Evolutionary conservation across 139 green algal species (phyloP).

Genomic region (Coelastrella sp.): DNA sequence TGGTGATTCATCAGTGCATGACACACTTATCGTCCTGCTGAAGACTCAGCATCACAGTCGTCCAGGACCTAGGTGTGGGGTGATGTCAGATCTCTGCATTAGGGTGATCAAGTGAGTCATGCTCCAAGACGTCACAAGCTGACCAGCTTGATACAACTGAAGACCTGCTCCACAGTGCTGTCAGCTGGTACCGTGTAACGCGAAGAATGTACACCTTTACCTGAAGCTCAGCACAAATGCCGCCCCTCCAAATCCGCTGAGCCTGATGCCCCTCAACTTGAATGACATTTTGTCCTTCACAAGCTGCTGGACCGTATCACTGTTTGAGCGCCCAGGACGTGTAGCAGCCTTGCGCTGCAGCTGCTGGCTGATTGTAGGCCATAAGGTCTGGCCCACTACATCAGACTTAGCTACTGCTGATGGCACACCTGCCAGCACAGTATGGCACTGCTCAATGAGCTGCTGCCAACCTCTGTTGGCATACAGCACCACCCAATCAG

Average conservation of each 20-base stretch:
- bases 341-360: not conserved
- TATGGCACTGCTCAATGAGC: not conserved
- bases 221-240: not conserved
- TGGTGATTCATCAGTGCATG: too few species aligned
- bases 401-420: not conserved
- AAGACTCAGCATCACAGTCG: too few species aligned
- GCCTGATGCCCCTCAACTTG: conserved; percentile 1
- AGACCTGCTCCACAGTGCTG: too few species aligned
- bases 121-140: too few species aligned
- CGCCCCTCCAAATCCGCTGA: not conserved
- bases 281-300: not conserved
- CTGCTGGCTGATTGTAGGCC: not conserved
- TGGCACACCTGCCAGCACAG: not conserved
- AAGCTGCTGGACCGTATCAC: conserved; percentile 1
- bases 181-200: too few species aligned
- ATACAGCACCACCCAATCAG: conserved; percentile 13
- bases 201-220: not conserved
- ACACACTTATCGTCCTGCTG: too few species aligned
- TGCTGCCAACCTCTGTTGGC: conserved; percentile 36
- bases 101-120: too few species aligned
- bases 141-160: too few species aligned
- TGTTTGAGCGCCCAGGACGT: too few species aligned
- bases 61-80: too few species aligned
- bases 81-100: too few species aligned
- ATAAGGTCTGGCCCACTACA: not conserved